Base-by-base conservation (phyloP, 192 early-diverging fungal species). In the Coemansia sp. region DNA sequence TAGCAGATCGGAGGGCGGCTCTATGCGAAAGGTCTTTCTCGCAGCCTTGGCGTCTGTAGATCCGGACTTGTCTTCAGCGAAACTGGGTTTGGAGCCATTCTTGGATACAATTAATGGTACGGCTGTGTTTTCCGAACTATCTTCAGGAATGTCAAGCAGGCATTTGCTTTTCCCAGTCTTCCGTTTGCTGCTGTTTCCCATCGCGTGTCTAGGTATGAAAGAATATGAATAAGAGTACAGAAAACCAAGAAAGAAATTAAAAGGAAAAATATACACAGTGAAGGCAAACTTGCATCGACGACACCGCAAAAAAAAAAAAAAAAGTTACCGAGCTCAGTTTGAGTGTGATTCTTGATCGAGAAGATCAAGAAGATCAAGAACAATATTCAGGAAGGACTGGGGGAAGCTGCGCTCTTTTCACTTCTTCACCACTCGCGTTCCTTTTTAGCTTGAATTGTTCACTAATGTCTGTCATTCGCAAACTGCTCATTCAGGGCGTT, bases 401-500 rank as follows among this genome's bases (percentile, higher is more conserved):
- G 40, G 37, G 40, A 13, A 41, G 45, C 45, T 49, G 18, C 15
- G 11, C 18, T n/a, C 35, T 10, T 60, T 20, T 2, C 8, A 6
- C n/a, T 32, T 43, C 34, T 40, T 52, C 18, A 15, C 55, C 43
- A 16, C n/a, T 20, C 55, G 27, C 55, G 24, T 24, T 24, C 24
- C 24, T 32, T 35, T 2, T 3, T 20, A 12, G 22, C 10, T 32
- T 30, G 40, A 38, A 6, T 10, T 56, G 18, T 29, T 66, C 38
- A 9, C 6, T 55, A 72, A 89, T 89, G 88, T 86, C 87, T 4
- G 73, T 82, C 5, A 77, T 91, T 59, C 88, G 89, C n/a, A 88
- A 90, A 70, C 77, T 95, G 20, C 74, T 87, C 32, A 89, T 95
- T 34, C 83, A 89, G 50, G 97, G 97, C 15, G 89, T 99, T 63